phyloP scores from a whole-genome alignment of 768 basidiomycete genomes.

The Lentinula edodes region DNA sequence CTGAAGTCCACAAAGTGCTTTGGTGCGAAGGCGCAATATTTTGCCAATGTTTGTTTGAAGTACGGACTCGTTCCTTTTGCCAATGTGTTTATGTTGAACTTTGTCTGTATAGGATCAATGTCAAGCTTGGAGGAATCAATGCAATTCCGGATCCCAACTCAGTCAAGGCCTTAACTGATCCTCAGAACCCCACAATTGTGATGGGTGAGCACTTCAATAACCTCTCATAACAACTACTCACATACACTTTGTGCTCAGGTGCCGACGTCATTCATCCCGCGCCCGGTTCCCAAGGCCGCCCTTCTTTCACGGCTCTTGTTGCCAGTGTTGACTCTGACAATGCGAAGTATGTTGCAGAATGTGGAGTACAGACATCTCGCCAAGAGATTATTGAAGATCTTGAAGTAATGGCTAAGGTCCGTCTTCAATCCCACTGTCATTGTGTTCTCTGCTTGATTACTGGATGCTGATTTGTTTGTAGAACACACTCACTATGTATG shows the following conservation, averaged over 20 bases:
- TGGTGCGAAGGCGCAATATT: slow-evolving; percentile 71
- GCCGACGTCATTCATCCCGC: slow-evolving; percentile 84
- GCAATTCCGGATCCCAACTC: slow-evolving; percentile 66
- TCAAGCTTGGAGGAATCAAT: slow-evolving; percentile 82
- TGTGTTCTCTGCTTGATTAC: background rate
- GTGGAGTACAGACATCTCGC: slow-evolving; percentile 59
- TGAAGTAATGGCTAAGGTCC: slow-evolving; percentile 56
- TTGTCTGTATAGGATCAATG: slow-evolving; percentile 56
- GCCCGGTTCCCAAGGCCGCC: slow-evolving; percentile 71
- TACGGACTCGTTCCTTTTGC: slow-evolving; percentile 23
- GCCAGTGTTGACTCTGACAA: slow-evolving; percentile 73
- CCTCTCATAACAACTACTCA: background rate
- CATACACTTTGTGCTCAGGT: slow-evolving; percentile 31
- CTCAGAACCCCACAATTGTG: slow-evolving; percentile 69
- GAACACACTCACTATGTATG: slow-evolving; percentile 54
- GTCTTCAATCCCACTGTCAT: background rate
- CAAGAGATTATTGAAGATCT: slow-evolving; percentile 77
- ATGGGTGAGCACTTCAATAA: slow-evolving; percentile 45
- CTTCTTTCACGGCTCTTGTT: slow-evolving; percentile 78
- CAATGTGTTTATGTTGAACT: slow-evolving; percentile 2
- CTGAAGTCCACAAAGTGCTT: slow-evolving; percentile 62
- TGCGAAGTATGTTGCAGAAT: slow-evolving; percentile 63
- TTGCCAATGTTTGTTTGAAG: slow-evolving; percentile 78
- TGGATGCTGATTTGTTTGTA: background rate
- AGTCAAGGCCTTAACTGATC: slow-evolving; percentile 61